Conservation (phyloP, 2,329 filamentous ascomycete species). For the Penicillium polonicum region DNA sequence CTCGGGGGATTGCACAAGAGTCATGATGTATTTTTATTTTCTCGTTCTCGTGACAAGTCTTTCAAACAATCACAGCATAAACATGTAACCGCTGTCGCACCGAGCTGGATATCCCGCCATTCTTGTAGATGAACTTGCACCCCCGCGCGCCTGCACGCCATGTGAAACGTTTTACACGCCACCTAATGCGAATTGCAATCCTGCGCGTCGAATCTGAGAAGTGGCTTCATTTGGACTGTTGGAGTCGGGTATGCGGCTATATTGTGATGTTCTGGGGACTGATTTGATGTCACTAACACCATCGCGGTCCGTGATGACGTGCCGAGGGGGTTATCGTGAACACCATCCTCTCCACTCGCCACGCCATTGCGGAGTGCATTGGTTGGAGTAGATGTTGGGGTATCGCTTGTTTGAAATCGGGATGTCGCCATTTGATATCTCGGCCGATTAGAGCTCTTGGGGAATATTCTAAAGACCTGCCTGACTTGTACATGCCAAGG, state of each 20-base stretch:
- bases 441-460: background rate
- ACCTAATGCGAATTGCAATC: slow-evolving; percentile 3
- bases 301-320: slow-evolving; percentile 24
- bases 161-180: slow-evolving; percentile 17
- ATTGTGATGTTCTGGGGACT: slow-evolving; percentile 3
- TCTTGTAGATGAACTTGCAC: slow-evolving; percentile 7
- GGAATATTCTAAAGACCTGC: background rate
- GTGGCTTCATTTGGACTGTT: background rate
- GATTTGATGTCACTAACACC: slow-evolving; percentile 23
- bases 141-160: slow-evolving; percentile 18
- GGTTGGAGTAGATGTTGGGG: slow-evolving; percentile 2
- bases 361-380: slow-evolving; percentile 17
- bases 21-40: slow-evolving; percentile 4
- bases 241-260: background rate
- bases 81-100: background rate
- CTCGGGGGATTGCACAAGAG: slow-evolving; percentile 14
- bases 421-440: slow-evolving; percentile 1
- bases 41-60: background rate
- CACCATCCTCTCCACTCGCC: slow-evolving; percentile 19
- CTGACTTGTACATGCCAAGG: background rate
- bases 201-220: background rate
- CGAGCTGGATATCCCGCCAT: background rate
- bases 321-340: slow-evolving; percentile 10
- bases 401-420: background rate
- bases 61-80: background rate